These are phyloP conservation scores for Colletotrichum sp. DNA, from an alignment of 2,329 filamentous ascomycete genomes.

Conservation along the genomic window DNA sequence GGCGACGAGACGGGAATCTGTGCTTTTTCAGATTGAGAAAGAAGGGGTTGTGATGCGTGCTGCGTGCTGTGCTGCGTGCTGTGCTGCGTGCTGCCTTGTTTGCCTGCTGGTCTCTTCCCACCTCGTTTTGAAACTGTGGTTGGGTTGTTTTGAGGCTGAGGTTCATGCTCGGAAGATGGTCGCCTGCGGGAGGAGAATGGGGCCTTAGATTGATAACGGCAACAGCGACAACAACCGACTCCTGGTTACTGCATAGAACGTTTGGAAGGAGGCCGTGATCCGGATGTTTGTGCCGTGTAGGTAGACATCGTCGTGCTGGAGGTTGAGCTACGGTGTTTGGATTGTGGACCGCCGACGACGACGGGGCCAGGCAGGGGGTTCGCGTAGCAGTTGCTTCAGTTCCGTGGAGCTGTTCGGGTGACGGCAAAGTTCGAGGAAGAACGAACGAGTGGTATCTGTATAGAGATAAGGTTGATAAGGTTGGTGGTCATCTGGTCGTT, in stretches of 20 bases:
- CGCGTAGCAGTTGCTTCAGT: neutral
- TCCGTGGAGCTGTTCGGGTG: neutral
- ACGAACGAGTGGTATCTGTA: neutral
- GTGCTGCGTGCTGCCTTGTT: neutral
- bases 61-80: neutral
- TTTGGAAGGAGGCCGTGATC: neutral
- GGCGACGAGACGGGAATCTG: neutral
- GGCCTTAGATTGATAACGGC: neutral
- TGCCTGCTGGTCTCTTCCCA: neutral
- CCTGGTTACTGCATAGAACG: neutral
- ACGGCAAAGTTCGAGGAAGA: neutral
- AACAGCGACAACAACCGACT: neutral
- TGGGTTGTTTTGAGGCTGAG: neutral
- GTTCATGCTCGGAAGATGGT: neutral
- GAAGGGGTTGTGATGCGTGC: neutral
- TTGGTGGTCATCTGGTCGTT: neutral
- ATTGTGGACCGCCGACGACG: neutral
- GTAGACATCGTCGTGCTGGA: neutral
- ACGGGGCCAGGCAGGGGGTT: neutral
- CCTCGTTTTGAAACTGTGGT: neutral
- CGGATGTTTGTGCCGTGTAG: conserved; percentile 4
- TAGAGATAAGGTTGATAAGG: neutral
- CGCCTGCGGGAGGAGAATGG: neutral
- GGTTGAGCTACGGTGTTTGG: neutral
- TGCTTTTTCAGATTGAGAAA: neutral